Conservation (phyloP, 148 eudicot species). For the Rhododendron ferrugineum region DNA sequence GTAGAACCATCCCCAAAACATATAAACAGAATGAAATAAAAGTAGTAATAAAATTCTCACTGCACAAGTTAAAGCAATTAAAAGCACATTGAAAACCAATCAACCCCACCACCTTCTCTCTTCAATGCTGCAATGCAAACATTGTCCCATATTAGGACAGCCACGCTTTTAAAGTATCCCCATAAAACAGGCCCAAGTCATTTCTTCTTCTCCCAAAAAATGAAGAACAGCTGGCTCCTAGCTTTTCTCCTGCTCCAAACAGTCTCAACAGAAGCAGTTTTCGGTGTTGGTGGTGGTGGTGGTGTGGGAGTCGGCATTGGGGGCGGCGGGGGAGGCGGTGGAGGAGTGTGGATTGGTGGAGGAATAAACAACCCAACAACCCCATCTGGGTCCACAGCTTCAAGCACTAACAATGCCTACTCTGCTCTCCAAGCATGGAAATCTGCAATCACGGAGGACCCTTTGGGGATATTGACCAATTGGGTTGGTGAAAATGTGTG, state of each 20-base stretch:
- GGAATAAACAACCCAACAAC: conserved; percentile 15
- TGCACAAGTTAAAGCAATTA: neutral
- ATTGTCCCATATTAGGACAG: neutral
- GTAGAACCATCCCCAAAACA: neutral
- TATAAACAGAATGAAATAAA: neutral
- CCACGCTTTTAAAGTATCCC: neutral
- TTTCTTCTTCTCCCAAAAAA: conserved; percentile 15
- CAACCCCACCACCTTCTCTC: conserved; percentile 15
- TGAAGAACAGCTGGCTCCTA: conserved; percentile 27
- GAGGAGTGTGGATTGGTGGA: conserved; percentile 27
- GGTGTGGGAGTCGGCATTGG: conserved; percentile 20
- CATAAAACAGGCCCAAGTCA: neutral
- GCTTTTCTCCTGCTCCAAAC: conserved; percentile 28
- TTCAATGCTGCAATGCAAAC: conserved; percentile 12
- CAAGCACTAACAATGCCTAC: conserved; percentile 44
- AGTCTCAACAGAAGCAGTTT: conserved; percentile 21
- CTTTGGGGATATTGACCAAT: conserved; percentile 33
- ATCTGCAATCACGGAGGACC: conserved; percentile 71
- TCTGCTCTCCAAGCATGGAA: conserved; percentile 83
- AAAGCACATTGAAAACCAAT: conserved; percentile 12
- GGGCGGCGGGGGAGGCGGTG: conserved; percentile 22
- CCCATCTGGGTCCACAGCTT: conserved; percentile 12
- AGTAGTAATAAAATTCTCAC: neutral
- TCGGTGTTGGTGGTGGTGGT: conserved; percentile 27
- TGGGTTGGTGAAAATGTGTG: conserved; percentile 92